Evolutionary conservation across 1,284 basidiomycete species (phyloP).

Genomic region (Termitomyces sp.): DNA sequence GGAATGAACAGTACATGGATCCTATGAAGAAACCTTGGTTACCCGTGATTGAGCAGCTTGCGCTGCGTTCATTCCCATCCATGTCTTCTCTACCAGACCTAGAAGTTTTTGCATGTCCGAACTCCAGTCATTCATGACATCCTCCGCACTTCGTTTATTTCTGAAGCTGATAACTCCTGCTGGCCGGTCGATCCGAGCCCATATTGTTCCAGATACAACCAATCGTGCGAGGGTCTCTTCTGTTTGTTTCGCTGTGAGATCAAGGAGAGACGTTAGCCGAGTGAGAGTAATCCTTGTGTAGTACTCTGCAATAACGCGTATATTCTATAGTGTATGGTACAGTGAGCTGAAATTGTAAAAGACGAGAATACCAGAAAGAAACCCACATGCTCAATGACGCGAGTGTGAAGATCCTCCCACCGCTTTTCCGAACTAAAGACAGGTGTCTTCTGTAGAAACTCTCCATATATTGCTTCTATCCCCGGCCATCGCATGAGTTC

Average conservation of each 20-base stretch:
- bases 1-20: slow-evolving; percentile 6
- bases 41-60: slow-evolving; percentile 71
- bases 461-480: slow-evolving; percentile 88
- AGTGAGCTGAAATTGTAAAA: slow-evolving; percentile 9
- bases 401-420: slow-evolving; percentile 94
- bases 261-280: slow-evolving; percentile 83
- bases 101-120: slow-evolving; percentile 90
- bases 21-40: slow-evolving; percentile 32
- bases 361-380: not conserved
- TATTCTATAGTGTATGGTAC: slow-evolving; percentile 60
- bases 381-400: slow-evolving; percentile 95
- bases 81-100: slow-evolving; percentile 77
- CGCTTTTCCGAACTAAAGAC: slow-evolving; percentile 80
- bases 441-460: slow-evolving; percentile 73
- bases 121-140: slow-evolving; percentile 96
- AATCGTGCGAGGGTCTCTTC: slow-evolving; percentile 86
- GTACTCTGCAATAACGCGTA: slow-evolving; percentile 91
- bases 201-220: slow-evolving; percentile 88
- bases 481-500: slow-evolving; percentile 99
- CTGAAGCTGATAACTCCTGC: slow-evolving; percentile 86
- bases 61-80: slow-evolving; percentile 87
- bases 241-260: slow-evolving; percentile 77
- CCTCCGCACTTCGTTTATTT: slow-evolving; percentile 73
- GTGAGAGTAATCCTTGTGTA: slow-evolving; percentile 89
- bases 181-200: slow-evolving; percentile 92